These are phyloP conservation scores for Stemphylium beticola DNA, from an alignment of 2,329 filamentous ascomycete species.

Conservation along the genomic window DNA sequence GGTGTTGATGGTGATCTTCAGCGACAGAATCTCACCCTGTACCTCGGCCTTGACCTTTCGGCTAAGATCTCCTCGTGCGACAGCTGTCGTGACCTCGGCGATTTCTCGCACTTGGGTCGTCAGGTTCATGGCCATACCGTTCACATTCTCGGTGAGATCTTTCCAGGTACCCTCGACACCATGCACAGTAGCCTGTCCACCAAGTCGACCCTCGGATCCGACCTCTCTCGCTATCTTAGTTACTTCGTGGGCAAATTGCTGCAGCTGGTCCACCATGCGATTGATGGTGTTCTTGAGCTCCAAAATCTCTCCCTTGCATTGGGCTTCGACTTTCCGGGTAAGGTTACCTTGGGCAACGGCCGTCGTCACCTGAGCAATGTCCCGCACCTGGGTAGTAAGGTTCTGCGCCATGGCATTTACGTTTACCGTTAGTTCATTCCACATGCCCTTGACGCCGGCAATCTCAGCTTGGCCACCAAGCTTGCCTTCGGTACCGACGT, in stretches of 20 bases:
- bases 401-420: slow-evolving; percentile 63
- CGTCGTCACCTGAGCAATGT: slow-evolving; percentile 61
- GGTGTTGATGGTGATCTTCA: slow-evolving; percentile 86
- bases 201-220: slow-evolving; percentile 59
- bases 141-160: slow-evolving; percentile 61
- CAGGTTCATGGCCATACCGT: slow-evolving; percentile 60
- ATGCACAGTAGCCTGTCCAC: slow-evolving; percentile 60
- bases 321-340: slow-evolving; percentile 58
- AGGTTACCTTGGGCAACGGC: slow-evolving; percentile 60
- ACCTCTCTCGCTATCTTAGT: slow-evolving; percentile 61
- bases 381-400: slow-evolving; percentile 60
- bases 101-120: slow-evolving; percentile 61
- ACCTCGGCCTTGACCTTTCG: slow-evolving; percentile 61
- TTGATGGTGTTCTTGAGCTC: slow-evolving; percentile 61
- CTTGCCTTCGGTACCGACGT: slow-evolving; percentile 69
- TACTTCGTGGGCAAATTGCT: slow-evolving; percentile 61
- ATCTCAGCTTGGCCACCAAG: slow-evolving; percentile 69
- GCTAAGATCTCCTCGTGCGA: slow-evolving; percentile 59
- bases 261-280: slow-evolving; percentile 60
- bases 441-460: slow-evolving; percentile 69
- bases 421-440: slow-evolving; percentile 67
- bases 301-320: slow-evolving; percentile 60
- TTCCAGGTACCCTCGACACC: slow-evolving; percentile 62
- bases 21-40: slow-evolving; percentile 57
- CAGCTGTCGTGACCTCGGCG: slow-evolving; percentile 60